Evolutionary conservation across 345 rosid species (phyloP), one percentile per base, ranked within the genome.

Genomic region (Ceriops tagal): DNA sequence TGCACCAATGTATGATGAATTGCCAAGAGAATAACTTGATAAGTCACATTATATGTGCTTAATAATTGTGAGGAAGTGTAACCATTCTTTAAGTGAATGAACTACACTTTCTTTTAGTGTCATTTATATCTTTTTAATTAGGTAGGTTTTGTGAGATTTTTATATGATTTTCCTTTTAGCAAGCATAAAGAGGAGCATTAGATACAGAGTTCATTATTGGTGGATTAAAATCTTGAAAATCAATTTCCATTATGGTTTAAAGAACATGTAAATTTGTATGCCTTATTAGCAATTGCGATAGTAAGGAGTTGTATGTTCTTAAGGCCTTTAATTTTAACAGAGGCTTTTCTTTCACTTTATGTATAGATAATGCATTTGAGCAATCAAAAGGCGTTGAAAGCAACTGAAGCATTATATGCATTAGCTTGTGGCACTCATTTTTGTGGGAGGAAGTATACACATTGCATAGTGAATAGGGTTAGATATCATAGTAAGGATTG

Each of bases 381-480:
- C 16, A 39, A 39, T 39, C 13, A 39, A 10, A 9, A 32, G 0
- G 30, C 47, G 1, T 66, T 1, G 11, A 9, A 53, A 30, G 28
- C 26, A 31, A 53, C 0, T 8, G 46, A 52, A 21, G 34, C n/a
- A 1, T 18, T 53, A 0, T 13, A 30, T 53, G 28, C 32, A 32
- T 59, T 66, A 2, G 59, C 70, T 28, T 24, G 21, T n/a, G 30
- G 27, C 1, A 61, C 61, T 20, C 13, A 31, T n/a, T 20, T 18
- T 55, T 32, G 60, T 66, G 27, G 20, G 1, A 47, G 7, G 18
- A 64, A 64, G 6, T 64, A 34, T 15, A 66, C 11, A 8, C 20
- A 52, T 7, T 66, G 61, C 51, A 66, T 66, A 10, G 16, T 66
- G 4, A 55, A 66, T 53, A 61, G 22, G 10, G 61, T 66, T 3